Evolutionary conservation across 1,284 basidiomycete species (phyloP).

Genomic region (Stereum hirsutum): DNA sequence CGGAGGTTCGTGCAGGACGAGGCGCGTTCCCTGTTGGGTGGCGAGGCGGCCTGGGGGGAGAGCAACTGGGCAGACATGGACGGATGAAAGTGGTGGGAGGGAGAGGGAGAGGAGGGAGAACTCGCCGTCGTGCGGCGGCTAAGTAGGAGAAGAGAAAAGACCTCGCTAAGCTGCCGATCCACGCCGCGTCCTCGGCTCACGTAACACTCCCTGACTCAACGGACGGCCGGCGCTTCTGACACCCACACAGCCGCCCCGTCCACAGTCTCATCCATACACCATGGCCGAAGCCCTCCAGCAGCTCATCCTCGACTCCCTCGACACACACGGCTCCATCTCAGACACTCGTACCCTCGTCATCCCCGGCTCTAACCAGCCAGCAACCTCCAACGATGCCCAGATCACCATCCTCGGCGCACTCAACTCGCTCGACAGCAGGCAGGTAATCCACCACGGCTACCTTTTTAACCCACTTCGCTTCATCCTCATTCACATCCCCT

Average conservation of each 20-base stretch:
- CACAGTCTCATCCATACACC: constrained; percentile 5
- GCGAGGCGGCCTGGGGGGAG: constrained; percentile 22
- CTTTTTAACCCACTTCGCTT: constrained; percentile 7
- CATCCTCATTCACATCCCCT: constrained; percentile 9
- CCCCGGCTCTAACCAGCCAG: constrained; percentile 51
- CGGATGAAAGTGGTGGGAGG: too few species aligned
- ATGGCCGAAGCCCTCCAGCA: constrained; percentile 79
- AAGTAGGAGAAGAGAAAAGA: too few species aligned
- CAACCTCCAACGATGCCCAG: constrained; percentile 67
- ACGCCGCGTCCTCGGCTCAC: too few species aligned
- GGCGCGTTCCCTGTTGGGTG: constrained; percentile 38
- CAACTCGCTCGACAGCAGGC: constrained; percentile 80
- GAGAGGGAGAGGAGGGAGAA: background rate
- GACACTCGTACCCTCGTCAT: constrained; percentile 72
- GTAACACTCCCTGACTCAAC: background rate
- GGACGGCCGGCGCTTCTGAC: background rate
- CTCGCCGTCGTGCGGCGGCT: background rate
- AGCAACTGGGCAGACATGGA: too few species aligned
- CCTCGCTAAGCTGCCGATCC: too few species aligned
- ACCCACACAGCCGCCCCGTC: background rate
- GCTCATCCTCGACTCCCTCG: constrained; percentile 67
- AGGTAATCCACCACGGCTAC: constrained; percentile 42
- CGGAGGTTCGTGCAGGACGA: constrained; percentile 53
- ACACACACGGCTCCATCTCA: constrained; percentile 45
- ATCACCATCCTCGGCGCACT: constrained; percentile 79